Conservation (phyloP, 2,329 filamentous ascomycete species). For the Monilinia fructicola region DNA sequence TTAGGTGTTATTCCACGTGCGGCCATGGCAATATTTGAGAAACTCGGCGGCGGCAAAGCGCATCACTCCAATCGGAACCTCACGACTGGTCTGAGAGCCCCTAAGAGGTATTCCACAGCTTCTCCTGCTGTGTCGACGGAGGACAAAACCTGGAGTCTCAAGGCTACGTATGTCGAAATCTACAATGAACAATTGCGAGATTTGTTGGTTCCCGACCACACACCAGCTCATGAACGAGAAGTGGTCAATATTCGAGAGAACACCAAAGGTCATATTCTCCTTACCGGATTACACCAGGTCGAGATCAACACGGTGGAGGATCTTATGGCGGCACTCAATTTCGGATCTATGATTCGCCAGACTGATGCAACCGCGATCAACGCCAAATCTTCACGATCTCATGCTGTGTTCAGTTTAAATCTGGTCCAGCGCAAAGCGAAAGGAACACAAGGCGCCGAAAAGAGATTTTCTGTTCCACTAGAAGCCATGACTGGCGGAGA, state of each 20-base stretch:
- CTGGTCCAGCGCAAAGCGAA: conserved; percentile 79
- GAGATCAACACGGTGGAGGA: conserved; percentile 91
- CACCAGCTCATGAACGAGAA: conserved; percentile 67
- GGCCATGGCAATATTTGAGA: conserved; percentile 82
- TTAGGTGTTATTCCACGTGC: conserved; percentile 93
- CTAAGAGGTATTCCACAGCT: conserved; percentile 69
- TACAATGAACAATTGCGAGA: conserved; percentile 97
- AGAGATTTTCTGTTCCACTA: conserved; percentile 81
- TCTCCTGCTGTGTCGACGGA: conserved; percentile 33
- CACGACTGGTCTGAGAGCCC: conserved; percentile 76
- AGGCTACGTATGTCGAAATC: conserved; percentile 93
- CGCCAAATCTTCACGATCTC: conserved; percentile 93
- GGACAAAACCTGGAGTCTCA: conserved; percentile 86
- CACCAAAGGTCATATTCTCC: conserved; percentile 86
- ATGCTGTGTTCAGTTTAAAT: conserved; percentile 95
- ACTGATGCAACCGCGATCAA: conserved; percentile 98
- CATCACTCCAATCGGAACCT: conserved; percentile 57
- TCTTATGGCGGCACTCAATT: conserved; percentile 82
- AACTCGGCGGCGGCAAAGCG: conserved; percentile 60
- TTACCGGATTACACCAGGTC: conserved; percentile 85
- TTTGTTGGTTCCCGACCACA: conserved; percentile 75
- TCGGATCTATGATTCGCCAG: conserved; percentile 90
- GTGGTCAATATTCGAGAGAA: conserved; percentile 93
- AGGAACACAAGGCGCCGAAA: conserved; percentile 62
- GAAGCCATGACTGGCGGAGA: conserved; percentile 73